phyloP scores from a whole-genome alignment of 169 alveolate species.

The Cryptosporidium viatorum region DNA sequence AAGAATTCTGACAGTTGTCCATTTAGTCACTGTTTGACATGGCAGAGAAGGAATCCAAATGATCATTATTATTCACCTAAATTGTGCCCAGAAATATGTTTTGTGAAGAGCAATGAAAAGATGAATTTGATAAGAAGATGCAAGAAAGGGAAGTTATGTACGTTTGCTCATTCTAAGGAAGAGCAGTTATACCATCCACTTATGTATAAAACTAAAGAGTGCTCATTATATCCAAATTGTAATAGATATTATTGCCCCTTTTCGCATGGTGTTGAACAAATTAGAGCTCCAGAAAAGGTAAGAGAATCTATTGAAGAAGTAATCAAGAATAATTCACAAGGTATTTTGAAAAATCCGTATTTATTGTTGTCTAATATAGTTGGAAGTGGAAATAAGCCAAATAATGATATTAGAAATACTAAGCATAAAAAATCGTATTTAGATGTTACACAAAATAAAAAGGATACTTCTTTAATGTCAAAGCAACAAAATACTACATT shows the following conservation, averaged over 20 bases:
- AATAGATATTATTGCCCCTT: constrained; percentile 82
- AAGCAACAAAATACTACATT: neutral
- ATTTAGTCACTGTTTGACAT: constrained; percentile 88
- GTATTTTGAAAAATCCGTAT: constrained; percentile 39
- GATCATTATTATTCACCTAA: constrained; percentile 79
- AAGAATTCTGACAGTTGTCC: constrained; percentile 87
- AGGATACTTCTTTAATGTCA: constrained; percentile 3
- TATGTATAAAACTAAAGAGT: constrained; percentile 78
- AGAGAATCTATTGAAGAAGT: constrained; percentile 57
- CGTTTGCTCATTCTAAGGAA: constrained; percentile 82
- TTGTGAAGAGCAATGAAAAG: constrained; percentile 77
- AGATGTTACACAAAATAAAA: constrained; percentile 3
- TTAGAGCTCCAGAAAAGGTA: constrained; percentile 69
- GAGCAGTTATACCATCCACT: constrained; percentile 83
- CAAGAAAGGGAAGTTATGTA: constrained; percentile 79
- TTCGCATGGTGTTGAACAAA: constrained; percentile 75
- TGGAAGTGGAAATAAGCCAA: neutral
- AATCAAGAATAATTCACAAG: neutral
- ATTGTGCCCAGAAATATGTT: constrained; percentile 81
- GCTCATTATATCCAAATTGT: constrained; percentile 78
- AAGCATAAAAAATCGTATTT: neutral
- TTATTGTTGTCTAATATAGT: constrained; percentile 31
- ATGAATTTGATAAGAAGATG: constrained; percentile 81
- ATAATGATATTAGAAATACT: neutral
- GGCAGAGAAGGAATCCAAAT: constrained; percentile 89